Evolutionary conservation across 108 stramenopile genomes (phyloP).

Genomic region (Phaeodactylum tricornutum): DNA sequence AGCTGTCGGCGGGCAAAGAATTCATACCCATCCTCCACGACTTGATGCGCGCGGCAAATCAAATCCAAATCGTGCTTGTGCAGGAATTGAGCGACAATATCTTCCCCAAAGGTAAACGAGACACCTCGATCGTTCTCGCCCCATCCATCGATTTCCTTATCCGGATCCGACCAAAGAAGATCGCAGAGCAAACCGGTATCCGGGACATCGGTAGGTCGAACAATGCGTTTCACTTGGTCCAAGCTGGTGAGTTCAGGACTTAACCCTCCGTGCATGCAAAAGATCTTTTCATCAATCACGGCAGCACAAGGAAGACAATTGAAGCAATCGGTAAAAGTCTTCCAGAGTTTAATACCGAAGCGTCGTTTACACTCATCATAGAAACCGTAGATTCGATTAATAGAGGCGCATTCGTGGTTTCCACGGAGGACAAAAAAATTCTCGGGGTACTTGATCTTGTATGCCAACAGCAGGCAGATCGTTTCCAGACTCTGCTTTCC

Average conservation of each 20-base stretch:
- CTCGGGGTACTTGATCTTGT: conserved; percentile 99
- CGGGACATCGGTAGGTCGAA: conserved; percentile 97
- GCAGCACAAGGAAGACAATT: conserved; percentile 98
- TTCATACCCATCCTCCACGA: conserved; percentile 99
- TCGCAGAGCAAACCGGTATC: conserved; percentile 99
- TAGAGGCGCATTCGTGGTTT: conserved; percentile 98
- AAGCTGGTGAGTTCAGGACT: conserved; percentile 93
- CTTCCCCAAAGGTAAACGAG: conserved; percentile 99
- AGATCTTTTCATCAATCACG: conserved; percentile 99
- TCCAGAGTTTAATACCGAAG: conserved; percentile 99
- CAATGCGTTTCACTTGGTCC: conserved; percentile 95
- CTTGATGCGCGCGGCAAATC: conserved; percentile 99
- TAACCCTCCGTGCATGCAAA: conserved; percentile 99
- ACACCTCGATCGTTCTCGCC: conserved; percentile 99
- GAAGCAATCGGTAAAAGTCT: conserved; percentile 99
- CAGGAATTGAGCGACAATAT: conserved; percentile 96
- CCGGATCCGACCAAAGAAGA: conserved; percentile 99
- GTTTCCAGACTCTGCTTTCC: conserved; percentile 97
- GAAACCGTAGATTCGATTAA: conserved; percentile 99
- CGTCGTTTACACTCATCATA: conserved; percentile 98
- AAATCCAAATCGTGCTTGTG: conserved; percentile 97
- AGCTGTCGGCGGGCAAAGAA: conserved; percentile 98
- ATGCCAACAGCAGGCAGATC: conserved; percentile 94
- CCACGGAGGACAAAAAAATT: conserved; percentile 98
- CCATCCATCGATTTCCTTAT: conserved; percentile 99